Evolutionary conservation across 345 rosid species (phyloP).

Genomic region (Pelargonium nanum): DNA sequence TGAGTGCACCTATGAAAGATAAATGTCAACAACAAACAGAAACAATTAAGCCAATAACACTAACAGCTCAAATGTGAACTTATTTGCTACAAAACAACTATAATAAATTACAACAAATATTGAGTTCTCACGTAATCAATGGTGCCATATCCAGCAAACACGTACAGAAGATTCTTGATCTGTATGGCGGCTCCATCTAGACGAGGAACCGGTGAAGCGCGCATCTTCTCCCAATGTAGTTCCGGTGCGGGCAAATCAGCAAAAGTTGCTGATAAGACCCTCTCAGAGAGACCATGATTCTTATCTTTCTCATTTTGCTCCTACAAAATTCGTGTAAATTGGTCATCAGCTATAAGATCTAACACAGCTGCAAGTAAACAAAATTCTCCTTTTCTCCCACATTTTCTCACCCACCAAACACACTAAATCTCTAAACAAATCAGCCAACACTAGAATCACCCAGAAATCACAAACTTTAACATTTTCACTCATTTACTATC

Average conservation of each 20-base stretch:
- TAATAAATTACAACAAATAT: too few species aligned
- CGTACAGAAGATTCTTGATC: slow-evolving; percentile 61
- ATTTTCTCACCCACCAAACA: neutral
- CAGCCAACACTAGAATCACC: too few species aligned
- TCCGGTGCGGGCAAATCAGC: slow-evolving; percentile 80
- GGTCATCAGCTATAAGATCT: neutral
- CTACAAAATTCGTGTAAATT: slow-evolving; percentile 11
- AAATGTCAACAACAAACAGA: neutral
- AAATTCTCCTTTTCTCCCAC: neutral
- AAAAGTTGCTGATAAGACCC: slow-evolving; percentile 79
- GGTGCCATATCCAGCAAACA: slow-evolving; percentile 91
- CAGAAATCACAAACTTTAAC: neutral
- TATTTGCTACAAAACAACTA: too few species aligned
- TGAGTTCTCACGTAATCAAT: slow-evolving; percentile 61
- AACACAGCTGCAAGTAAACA: neutral
- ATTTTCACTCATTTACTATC: neutral
- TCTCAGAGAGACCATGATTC: slow-evolving; percentile 24
- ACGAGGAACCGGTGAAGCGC: slow-evolving; percentile 84
- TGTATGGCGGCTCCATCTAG: slow-evolving; percentile 89
- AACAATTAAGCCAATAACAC: neutral
- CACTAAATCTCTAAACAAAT: too few species aligned
- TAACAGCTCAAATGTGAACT: neutral
- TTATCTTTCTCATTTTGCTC: slow-evolving; percentile 23
- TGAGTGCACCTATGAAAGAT: slow-evolving; percentile 60
- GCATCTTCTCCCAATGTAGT: slow-evolving; percentile 83